A percentile compares a stretch with the other conserved stretches of the same genome.
These are phyloP conservation scores for Rhinocladiella similis DNA, from an alignment of 2,329 filamentous ascomycete species.

Conservation along the genomic window DNA sequence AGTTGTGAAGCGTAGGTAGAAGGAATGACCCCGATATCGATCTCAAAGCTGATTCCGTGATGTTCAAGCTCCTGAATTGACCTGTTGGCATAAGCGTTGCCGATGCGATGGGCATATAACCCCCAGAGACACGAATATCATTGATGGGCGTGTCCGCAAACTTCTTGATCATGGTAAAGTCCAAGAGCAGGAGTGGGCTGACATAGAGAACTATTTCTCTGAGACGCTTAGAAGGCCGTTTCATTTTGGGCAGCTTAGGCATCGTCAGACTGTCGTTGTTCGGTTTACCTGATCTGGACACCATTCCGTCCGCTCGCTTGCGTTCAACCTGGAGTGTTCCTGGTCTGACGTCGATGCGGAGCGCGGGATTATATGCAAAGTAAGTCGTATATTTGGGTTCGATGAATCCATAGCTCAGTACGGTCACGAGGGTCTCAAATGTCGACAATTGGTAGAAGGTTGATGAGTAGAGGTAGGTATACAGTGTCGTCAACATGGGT, in stretches of 20 bases:
- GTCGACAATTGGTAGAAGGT: not conserved
- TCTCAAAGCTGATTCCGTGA: constrained; percentile 23
- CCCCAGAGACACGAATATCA: constrained; percentile 28
- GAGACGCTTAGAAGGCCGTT: constrained; percentile 26
- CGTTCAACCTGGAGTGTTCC: not conserved
- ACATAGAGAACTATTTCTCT: constrained; percentile 28
- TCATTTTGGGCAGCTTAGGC: constrained; percentile 23
- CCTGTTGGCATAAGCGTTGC: not conserved
- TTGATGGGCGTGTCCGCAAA: constrained; percentile 29
- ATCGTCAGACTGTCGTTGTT: not conserved
- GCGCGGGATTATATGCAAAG: not conserved
- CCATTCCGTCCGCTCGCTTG: not conserved
- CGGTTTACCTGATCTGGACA: not conserved
- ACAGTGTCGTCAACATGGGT: not conserved
- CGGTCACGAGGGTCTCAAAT: not conserved
- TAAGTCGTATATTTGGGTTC: not conserved
- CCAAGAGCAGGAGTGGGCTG: constrained; percentile 29
- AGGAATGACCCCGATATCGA: constrained; percentile 3
- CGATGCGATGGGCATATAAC: constrained; percentile 18
- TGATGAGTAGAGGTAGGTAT: not conserved
- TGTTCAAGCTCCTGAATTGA: not conserved
- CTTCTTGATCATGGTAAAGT: constrained; percentile 35
- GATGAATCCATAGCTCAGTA: not conserved
- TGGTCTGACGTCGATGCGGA: not conserved
- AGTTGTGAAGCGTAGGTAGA: not conserved